A percentile compares a stretch with the other conserved stretches of the same genome.
Conservation (phyloP, 139 green algal species). For the Dunaliella primolecta region DNA sequence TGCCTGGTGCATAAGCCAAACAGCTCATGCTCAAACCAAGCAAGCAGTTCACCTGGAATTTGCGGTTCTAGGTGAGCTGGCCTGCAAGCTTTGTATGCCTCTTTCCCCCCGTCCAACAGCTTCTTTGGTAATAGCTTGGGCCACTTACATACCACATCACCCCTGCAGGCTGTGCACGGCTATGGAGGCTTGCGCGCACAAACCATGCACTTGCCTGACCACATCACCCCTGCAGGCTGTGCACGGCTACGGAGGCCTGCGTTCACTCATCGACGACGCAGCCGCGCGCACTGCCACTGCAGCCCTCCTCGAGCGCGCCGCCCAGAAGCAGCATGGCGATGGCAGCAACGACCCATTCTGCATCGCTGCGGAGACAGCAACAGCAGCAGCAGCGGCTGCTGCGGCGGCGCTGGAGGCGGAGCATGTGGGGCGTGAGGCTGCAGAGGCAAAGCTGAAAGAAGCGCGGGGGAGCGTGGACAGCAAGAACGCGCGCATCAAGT, state of each 20-base stretch:
- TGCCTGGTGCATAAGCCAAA: too few species aligned
- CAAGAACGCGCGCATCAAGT: conserved; percentile 45
- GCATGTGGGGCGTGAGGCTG: conserved; percentile 14
- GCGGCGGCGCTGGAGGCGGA: conserved; percentile 31
- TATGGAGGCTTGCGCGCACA: not conserved
- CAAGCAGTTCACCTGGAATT: too few species aligned
- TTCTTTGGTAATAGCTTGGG: too few species aligned
- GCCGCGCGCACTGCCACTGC: conserved; percentile 5
- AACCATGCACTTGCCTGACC: too few species aligned
- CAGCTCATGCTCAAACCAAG: too few species aligned
- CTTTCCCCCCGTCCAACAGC: too few species aligned
- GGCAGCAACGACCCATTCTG: conserved; percentile 3
- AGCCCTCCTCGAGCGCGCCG: not conserved
- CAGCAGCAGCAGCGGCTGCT: conserved; percentile 14
- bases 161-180: not conserved
- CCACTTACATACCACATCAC: too few species aligned
- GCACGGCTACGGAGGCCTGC: not conserved
- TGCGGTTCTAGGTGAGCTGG: too few species aligned
- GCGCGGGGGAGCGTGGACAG: conserved; percentile 25
- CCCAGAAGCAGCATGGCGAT: not conserved
- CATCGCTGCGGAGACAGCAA: conserved; percentile 18
- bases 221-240: not conserved
- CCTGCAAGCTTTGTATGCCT: too few species aligned
- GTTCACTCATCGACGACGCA: not conserved
- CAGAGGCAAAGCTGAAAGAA: conserved; percentile 40